Percentiles rank a stretch among this genome's conserved stretches.
Evolutionary conservation across 192 early-diverging fungal species (phyloP).

Genomic region (Dissophora globulifera): DNA sequence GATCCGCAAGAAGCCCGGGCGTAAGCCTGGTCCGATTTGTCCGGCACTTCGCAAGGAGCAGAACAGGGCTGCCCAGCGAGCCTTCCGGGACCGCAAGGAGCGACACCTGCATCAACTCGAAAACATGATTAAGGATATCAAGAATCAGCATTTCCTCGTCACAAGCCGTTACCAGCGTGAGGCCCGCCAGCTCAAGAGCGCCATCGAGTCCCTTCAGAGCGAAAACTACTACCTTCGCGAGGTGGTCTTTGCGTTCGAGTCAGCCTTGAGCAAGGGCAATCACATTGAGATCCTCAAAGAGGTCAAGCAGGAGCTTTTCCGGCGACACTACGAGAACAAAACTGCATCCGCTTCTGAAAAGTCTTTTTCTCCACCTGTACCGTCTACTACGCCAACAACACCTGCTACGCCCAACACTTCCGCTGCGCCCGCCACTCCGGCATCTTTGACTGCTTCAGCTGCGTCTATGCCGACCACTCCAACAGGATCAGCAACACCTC

Average conservation of each 20-base stretch:
- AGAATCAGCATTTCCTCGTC: conserved; percentile 65
- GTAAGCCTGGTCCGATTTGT: conserved; percentile 63
- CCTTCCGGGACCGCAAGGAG: conserved; percentile 89
- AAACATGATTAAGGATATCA: conserved; percentile 73
- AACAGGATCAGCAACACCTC: not conserved
- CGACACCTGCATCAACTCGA: conserved; percentile 80
- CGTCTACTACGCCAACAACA: conserved; percentile 1
- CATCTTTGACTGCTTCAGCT: not conserved
- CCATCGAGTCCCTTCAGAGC: conserved; percentile 45
- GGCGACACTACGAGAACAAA: conserved; percentile 30
- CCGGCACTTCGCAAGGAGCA: conserved; percentile 75
- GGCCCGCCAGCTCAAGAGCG: conserved; percentile 27
- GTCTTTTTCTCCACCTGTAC: not conserved
- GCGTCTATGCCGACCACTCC: not conserved
- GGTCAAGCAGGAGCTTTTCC: conserved; percentile 44
- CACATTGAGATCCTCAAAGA: conserved; percentile 33
- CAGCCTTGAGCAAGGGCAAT: conserved; percentile 42
- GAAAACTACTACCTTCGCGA: conserved; percentile 61
- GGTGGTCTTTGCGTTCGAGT: conserved; percentile 57
- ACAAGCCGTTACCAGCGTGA: conserved; percentile 47
- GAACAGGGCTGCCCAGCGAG: conserved; percentile 89
- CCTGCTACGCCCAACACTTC: not conserved
- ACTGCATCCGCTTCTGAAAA: not conserved
- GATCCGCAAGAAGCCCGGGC: conserved; percentile 48
- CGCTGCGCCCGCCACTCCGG: not conserved